Conservation (phyloP, 2,329 filamentous ascomycete genomes). For the Rutstroemia sp. region DNA sequence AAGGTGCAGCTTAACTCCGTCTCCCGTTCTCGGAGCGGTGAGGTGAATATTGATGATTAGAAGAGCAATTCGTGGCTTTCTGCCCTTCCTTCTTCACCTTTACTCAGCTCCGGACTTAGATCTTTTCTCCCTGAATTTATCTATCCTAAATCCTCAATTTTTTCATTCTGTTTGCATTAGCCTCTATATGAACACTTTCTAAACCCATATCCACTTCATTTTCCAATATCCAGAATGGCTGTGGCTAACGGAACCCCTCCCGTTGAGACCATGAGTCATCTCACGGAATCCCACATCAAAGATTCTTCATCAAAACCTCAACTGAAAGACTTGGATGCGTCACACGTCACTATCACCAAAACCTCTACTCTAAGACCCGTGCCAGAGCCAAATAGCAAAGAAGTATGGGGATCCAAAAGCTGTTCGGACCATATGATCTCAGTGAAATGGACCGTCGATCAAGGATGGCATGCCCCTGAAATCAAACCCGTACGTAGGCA, state of each 20-base stretch:
- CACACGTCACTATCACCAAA: slow-evolving; percentile 46
- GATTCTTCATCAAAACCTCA: neutral
- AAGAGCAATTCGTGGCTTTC: too few species aligned
- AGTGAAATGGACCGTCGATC: slow-evolving; percentile 53
- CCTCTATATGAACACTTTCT: too few species aligned
- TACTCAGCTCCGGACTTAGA: too few species aligned
- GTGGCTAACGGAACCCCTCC: neutral
- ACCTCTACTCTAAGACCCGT: slow-evolving; percentile 41
- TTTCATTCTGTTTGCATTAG: too few species aligned
- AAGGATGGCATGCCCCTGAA: slow-evolving; percentile 66
- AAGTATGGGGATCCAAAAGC: slow-evolving; percentile 11
- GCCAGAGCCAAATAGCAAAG: slow-evolving; percentile 27
- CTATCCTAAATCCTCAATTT: too few species aligned
- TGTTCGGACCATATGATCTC: slow-evolving; percentile 80
- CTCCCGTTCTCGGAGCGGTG: too few species aligned
- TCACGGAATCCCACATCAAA: neutral
- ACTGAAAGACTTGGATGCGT: slow-evolving; percentile 42
- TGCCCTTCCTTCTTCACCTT: too few species aligned
- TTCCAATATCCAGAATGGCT: neutral
- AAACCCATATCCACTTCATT: too few species aligned
- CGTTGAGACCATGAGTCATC: neutral
- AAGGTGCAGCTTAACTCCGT: too few species aligned
- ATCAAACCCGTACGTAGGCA: slow-evolving; percentile 57
- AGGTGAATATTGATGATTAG: too few species aligned
- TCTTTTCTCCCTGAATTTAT: too few species aligned